phyloP scores from a whole-genome alignment of 179 eudicot genomes.

The Silene coronaria region DNA sequence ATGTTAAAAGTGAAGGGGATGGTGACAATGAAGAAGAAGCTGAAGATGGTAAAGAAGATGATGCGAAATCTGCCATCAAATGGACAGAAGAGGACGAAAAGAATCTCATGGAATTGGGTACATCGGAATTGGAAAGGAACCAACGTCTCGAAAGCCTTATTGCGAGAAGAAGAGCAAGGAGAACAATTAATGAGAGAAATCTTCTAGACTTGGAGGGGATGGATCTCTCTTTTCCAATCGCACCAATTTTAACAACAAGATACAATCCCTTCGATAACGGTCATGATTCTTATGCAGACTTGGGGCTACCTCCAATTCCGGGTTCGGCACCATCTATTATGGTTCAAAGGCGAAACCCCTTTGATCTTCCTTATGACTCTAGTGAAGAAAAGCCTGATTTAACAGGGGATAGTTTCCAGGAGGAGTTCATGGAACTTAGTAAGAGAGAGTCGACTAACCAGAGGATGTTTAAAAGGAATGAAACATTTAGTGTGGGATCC shows the following conservation, averaged over 20 bases:
- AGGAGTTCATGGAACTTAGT: constrained; percentile 47
- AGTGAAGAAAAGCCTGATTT: constrained; percentile 90
- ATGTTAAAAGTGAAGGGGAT: constrained; percentile 40
- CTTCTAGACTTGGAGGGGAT: constrained; percentile 66
- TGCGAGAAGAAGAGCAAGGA: constrained; percentile 65
- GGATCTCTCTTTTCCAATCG: constrained; percentile 50
- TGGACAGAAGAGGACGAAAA: constrained; percentile 94
- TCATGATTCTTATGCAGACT: constrained; percentile 41
- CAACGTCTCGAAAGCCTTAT: constrained; percentile 81
- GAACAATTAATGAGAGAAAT: constrained; percentile 53
- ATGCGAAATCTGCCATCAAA: constrained; percentile 45
- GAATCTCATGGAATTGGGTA: constrained; percentile 93
- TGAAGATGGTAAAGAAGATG: constrained; percentile 38
- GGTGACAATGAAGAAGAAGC: constrained; percentile 54
- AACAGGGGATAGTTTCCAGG: constrained; percentile 55
- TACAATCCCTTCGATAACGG: constrained; percentile 69
- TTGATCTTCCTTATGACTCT: constrained; percentile 86
- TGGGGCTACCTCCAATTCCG: constrained; percentile 73
- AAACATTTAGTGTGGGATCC: constrained; percentile 68
- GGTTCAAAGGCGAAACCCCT: constrained; percentile 53
- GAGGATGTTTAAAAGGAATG: constrained; percentile 67
- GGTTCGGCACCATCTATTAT: constrained; percentile 81
- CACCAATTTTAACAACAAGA: constrained; percentile 61
- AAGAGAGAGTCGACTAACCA: constrained; percentile 45
- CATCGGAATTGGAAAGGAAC: constrained; percentile 78